Base-by-base conservation (phyloP, 805 yeast species). In the Nakazawaea ambrosiae region DNA sequence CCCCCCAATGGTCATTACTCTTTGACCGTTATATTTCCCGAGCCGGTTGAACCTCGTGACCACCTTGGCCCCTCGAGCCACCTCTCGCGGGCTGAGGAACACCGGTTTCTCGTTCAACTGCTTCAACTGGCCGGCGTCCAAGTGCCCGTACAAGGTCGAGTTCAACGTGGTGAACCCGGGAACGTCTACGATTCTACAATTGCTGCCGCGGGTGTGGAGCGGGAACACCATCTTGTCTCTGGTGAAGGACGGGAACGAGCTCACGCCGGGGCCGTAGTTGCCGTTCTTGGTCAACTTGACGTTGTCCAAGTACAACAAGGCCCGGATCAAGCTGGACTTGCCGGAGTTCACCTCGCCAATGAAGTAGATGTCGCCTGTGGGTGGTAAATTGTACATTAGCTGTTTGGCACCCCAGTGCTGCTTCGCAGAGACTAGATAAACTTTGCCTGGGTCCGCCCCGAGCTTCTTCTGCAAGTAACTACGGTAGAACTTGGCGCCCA, bases 291-390 rank as follows among this genome's bases (percentile, higher is more conserved):
- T 33, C 20, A 49, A 37, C 4, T 40, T 39, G 19, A 47, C 22
- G 38, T 48, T 31, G n/a, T 22, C 41, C 9, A 18, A 11, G 25
- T 51, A 55, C 19, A 71, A 43, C 15, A 81, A 45, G 15, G 75
- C 49, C 45, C 68, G 72, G 1, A 81, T 63, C 26, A 83, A 46
- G 2, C 81, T 66, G 2, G 86, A 75, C 51, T 83, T 83, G 1
- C 94, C 94, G 11, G 73, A 66, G 49, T 83, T 83, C 9, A 81
- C 75, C 41, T 67, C 68, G 1, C 94, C 94, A 16, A 82, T 58
- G 22, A 83, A 54, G 48, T 73, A 78, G 6, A 71, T 53, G 23
- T 60, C 57, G 8, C 46, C 49, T 26, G 52, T 49, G 4, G 64
- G 63, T 4, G 64, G 63, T 6, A 81, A 49, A 5, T 48, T 48